Base-by-base conservation (phyloP, 2,329 filamentous ascomycete species). In the Fusarium devonianum region DNA sequence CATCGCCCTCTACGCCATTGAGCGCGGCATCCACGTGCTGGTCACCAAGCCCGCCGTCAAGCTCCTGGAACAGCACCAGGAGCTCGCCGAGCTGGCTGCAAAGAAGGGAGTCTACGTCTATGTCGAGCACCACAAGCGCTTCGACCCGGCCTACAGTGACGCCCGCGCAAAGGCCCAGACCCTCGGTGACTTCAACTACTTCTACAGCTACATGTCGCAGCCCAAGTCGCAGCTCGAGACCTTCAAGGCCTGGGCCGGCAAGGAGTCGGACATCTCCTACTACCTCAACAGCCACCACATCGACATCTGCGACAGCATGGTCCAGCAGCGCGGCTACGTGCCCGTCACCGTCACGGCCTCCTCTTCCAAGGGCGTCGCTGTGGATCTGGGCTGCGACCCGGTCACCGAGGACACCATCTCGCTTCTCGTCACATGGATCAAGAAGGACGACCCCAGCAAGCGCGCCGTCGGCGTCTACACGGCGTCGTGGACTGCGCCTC, bases 131-230 rank as follows among this genome's bases (percentile, higher is more conserved):
- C 92, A 97, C 82, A 97, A 97, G 79, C 90, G 93, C 49, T 97
- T 87, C 75, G 92, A 97, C 71, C 92, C 92, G 2, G 91, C 91
- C 16, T 97, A 97, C 76, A 85, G 90, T 11, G 92, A 97, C 71
- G 93, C 93, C 11, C 84, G 87, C 38, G 87, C 87, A 75, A 86
- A 88, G 63, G 90, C 90, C 11, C 76, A 84, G 67, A 85, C 79
- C 42, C 78, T 97, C 7, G 92, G 92, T 58, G 91, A 96, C 75
- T 97, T 97, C 84, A 96, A 96, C 79, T 97, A 97, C 80, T 97
- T 96, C 72, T 97, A 96, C 81, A 88, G 84, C 64, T 97, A 97
- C 82, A 96, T 96, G 92, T 90, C 86, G 38, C 92, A 96, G 78
- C 89, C 88, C 53, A 96, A 95, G 76, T 90, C 82, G 39, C 92